Base-by-base conservation (phyloP, 1,284 basidiomycete species). In the Apiotrichum brassicae region DNA sequence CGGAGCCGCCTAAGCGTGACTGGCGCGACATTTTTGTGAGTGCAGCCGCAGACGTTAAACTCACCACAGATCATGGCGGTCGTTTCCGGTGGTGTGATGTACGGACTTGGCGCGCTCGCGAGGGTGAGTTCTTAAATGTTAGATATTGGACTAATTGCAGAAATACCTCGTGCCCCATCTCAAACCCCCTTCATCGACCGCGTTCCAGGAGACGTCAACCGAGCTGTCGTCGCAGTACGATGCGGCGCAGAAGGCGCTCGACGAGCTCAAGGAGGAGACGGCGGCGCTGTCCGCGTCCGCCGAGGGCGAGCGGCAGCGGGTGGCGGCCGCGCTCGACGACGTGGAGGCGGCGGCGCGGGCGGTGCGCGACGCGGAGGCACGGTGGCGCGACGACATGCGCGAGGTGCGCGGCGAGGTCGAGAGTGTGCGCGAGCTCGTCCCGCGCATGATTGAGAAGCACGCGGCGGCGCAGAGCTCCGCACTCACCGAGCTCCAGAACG, bases 21-120 rank as follows among this genome's bases (percentile, higher is more conserved):
- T 97, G 92, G 92, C 78, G 91, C 53, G 92, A 97, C 72, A 87
- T 93, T 70, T 97, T 95, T 71, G 90, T 91, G 66, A 70, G 87
- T 57, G 24, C 4, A 32, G 25, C 9, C 11, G 12, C 25, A n/a
- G 24, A n/a, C 28, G 6, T 26, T 12, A 3, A 32, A 43, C 53
- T 55, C 30, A 48, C 41, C 13, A 5, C 43, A 94, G 89, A 95
- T 98, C 65, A 92, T 94, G 75, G 85, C 87, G 13, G 86, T 97
- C 32, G 78, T 98, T 5, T 92, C 92, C 36, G 92, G 93, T 4
- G 82, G 85, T 3, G 76, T 94, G 12, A 82, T 85, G n/a, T 97
- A 91, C 69, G 87, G 91, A 18, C 82, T 90, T n/a, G 77, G 85
- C 23, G 79, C 88, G 2, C 74, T 97, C 33, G 92, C 92, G 61